A percentile compares a stretch with the other conserved stretches of the same genome.
Conservation (phyloP, 768 basidiomycete genomes). For the Gymnopilus dilepis region DNA sequence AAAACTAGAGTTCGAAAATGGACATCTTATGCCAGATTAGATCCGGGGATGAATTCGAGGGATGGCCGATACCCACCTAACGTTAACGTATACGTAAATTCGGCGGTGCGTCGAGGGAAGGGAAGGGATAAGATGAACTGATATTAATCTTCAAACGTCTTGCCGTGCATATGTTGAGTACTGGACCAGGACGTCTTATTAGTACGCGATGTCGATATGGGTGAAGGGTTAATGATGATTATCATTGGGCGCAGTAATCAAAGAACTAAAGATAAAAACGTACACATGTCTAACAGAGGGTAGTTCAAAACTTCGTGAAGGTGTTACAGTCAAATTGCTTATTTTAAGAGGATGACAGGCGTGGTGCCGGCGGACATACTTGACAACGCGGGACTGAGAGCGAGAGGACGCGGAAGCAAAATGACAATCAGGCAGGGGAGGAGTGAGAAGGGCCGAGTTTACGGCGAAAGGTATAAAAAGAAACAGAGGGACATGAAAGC, state of each 20-base stretch:
- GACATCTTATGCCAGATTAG: conserved; percentile 2
- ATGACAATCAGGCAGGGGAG: background rate
- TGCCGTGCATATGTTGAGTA: background rate
- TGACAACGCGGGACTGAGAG: conserved; percentile 3
- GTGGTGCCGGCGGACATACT: background rate
- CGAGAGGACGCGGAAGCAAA: background rate
- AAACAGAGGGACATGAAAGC: background rate
- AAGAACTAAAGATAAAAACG: conserved; percentile 1
- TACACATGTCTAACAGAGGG: background rate
- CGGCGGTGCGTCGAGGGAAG: background rate
- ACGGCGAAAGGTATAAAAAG: conserved; percentile 2
- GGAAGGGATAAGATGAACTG: background rate
- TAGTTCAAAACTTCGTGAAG: background rate
- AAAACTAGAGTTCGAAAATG: background rate
- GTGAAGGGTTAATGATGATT: background rate
- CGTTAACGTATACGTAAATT: background rate
- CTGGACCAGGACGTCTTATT: background rate
- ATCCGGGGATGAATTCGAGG: background rate
- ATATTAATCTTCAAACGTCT: conserved; percentile 1
- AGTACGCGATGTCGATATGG: background rate
- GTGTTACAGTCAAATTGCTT: conserved; percentile 3
- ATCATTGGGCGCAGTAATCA: conserved; percentile 5
- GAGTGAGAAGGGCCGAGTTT: background rate
- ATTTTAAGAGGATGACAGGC: background rate
- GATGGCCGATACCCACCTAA: conserved; percentile 6